Conservation (phyloP, 2,329 filamentous ascomycete genomes). For the Fusarium sp. region DNA sequence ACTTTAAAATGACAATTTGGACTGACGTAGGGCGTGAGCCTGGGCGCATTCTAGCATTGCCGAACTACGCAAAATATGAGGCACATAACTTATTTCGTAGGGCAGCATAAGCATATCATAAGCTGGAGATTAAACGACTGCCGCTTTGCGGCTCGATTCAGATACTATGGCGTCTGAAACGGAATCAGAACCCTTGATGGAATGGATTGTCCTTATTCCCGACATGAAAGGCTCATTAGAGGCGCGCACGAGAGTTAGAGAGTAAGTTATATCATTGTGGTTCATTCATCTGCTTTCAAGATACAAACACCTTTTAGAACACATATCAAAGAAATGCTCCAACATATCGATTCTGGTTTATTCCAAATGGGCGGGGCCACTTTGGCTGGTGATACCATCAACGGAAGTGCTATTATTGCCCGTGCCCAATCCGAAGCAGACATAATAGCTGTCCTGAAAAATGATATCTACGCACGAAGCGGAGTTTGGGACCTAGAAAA, state of each 20-base stretch:
- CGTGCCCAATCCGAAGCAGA: not conserved
- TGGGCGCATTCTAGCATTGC: fast-evolving
- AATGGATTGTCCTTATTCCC: conserved; percentile 4
- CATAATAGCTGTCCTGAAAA: not conserved
- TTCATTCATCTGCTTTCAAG: fast-evolving
- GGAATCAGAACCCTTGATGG: not conserved
- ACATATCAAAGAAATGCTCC: not conserved
- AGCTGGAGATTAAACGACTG: not conserved
- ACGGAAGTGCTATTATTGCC: not conserved
- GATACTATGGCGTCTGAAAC: not conserved
- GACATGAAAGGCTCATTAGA: not conserved
- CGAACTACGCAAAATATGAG: not conserved
- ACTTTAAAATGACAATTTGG: fast-evolving
- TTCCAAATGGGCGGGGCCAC: conserved; percentile 11
- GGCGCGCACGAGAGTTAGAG: not conserved
- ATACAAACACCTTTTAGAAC: not conserved
- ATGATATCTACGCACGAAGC: not conserved
- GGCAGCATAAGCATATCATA: not conserved
- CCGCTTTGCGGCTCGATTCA: not conserved
- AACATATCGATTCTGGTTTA: not conserved
- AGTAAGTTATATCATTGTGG: not conserved
- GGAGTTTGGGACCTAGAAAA: not conserved
- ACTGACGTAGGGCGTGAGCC: not conserved
- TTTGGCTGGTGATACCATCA: not conserved
- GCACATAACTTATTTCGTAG: not conserved